Evolutionary conservation across 2,329 filamentous ascomycete species (phyloP).

Genomic region (Tetracladium maxilliforme): DNA sequence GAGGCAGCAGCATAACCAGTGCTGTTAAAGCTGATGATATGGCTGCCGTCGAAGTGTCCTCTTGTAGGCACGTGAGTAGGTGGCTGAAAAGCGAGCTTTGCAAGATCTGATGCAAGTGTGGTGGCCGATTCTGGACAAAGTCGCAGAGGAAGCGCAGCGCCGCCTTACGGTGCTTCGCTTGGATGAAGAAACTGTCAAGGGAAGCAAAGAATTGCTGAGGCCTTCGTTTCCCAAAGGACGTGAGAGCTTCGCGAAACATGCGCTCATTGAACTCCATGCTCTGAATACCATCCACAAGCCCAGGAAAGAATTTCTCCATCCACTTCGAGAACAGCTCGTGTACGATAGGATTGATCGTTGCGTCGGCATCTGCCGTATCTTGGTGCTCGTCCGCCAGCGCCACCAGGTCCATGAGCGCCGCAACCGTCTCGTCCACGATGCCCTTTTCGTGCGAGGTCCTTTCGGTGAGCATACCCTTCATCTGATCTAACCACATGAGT

Average conservation of each 20-base stretch:
- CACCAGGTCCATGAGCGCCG: slow-evolving; percentile 49
- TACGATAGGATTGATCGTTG: slow-evolving; percentile 32
- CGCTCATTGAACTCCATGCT: slow-evolving; percentile 25
- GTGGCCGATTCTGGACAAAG: slow-evolving; percentile 64
- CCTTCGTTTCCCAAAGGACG: slow-evolving; percentile 8
- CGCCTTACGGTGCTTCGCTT: slow-evolving; percentile 46
- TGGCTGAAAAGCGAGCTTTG: slow-evolving; percentile 60
- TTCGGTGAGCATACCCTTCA: slow-evolving; percentile 40
- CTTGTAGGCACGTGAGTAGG: slow-evolving; percentile 59
- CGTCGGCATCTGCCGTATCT: slow-evolving; percentile 26
- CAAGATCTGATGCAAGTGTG: slow-evolving; percentile 59
- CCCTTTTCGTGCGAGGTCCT: slow-evolving; percentile 45
- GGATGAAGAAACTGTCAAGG: slow-evolving; percentile 51
- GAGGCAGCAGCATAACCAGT: slow-evolving; percentile 69
- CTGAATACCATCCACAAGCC: slow-evolving; percentile 20
- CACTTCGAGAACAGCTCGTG: slow-evolving; percentile 41
- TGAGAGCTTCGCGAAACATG: slow-evolving; percentile 30
- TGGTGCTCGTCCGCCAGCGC: slow-evolving; percentile 41
- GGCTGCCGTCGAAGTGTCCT: slow-evolving; percentile 62
- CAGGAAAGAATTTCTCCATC: slow-evolving; percentile 30
- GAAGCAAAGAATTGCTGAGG: slow-evolving; percentile 52
- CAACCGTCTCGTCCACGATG: slow-evolving; percentile 47
- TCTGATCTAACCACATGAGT: slow-evolving; percentile 57
- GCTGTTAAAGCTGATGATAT: slow-evolving; percentile 63
- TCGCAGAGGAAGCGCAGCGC: slow-evolving; percentile 53